Evolutionary conservation across 441 rosid species (phyloP).

Genomic region (Melastoma candidum): DNA sequence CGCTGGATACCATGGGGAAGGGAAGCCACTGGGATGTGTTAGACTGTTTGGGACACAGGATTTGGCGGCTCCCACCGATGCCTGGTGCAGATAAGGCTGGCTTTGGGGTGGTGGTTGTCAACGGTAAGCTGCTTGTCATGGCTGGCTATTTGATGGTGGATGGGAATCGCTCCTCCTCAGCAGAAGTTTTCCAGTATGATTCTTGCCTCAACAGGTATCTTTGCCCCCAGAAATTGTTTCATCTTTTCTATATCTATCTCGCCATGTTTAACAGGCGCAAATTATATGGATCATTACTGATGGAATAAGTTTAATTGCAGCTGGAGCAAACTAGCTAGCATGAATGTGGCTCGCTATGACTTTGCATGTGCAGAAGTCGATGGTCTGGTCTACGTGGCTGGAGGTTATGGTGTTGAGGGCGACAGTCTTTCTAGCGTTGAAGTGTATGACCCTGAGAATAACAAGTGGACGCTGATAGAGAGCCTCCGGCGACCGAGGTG

Average conservation of each 20-base stretch:
- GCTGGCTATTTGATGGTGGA: background rate
- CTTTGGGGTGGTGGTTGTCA: slow-evolving; percentile 2
- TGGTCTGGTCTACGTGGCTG: slow-evolving; percentile 74
- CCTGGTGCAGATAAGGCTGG: background rate
- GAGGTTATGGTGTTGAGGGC: slow-evolving; percentile 70
- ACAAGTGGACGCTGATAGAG: slow-evolving; percentile 63
- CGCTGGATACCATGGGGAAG: background rate
- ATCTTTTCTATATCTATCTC: too few species aligned
- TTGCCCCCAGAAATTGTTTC: too few species aligned
- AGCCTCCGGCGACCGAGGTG: slow-evolving; percentile 81
- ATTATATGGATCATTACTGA: too few species aligned
- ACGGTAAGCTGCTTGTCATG: background rate
- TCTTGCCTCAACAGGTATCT: slow-evolving; percentile 10
- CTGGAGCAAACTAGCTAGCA: slow-evolving; percentile 70
- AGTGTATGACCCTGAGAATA: slow-evolving; percentile 63
- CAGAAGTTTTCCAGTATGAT: slow-evolving; percentile 4
- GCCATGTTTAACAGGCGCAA: too few species aligned
- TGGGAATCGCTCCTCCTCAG: background rate
- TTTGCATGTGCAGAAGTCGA: slow-evolving; percentile 84
- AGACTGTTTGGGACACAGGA: slow-evolving; percentile 5
- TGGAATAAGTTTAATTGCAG: slow-evolving; percentile 28
- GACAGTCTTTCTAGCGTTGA: slow-evolving; percentile 77
- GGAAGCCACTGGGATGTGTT: slow-evolving; percentile 5
- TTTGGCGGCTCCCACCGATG: background rate
- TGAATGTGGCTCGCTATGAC: slow-evolving; percentile 82